A percentile compares a stretch with the other conserved stretches of the same genome.
Evolutionary conservation across 768 basidiomycete species (phyloP).

Genomic region (Lactarius hengduanensis): DNA sequence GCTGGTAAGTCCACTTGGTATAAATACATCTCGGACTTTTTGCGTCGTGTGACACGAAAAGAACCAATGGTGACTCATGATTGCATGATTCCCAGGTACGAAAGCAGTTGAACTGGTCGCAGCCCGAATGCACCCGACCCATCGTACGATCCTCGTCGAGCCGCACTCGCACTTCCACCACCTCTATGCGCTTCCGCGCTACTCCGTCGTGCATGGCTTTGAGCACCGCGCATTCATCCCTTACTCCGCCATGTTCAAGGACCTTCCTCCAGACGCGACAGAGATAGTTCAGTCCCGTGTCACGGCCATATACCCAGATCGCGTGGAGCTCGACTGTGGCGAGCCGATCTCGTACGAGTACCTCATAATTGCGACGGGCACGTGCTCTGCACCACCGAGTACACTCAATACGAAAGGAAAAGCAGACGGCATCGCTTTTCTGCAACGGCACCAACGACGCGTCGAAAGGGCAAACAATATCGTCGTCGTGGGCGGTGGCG

Average conservation of each 20-base stretch:
- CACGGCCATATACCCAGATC: conserved; percentile 29
- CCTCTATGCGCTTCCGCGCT: conserved; percentile 39
- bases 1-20: conserved; percentile 32
- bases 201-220: conserved; percentile 32
- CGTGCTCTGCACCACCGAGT: conserved; percentile 27
- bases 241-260: conserved; percentile 33
- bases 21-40: background rate
- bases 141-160: conserved; percentile 37
- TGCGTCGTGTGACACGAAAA: background rate
- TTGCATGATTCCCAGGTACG: conserved; percentile 19
- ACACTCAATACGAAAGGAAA: conserved; percentile 31
- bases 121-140: conserved; percentile 29
- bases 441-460: conserved; percentile 34
- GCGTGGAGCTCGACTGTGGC: conserved; percentile 30
- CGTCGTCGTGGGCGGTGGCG: conserved; percentile 41
- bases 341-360: conserved; percentile 37
- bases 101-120: conserved; percentile 32
- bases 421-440: conserved; percentile 32
- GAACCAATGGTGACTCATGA: no score
- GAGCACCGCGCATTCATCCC: conserved; percentile 39
- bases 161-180: conserved; percentile 39
- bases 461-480: conserved; percentile 36
- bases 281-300: conserved; percentile 29
- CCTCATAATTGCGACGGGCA: conserved; percentile 40
- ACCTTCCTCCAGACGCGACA: conserved; percentile 31